phyloP scores from a whole-genome alignment of 208 protist genomes.

The Naegleria gruberi region DNA sequence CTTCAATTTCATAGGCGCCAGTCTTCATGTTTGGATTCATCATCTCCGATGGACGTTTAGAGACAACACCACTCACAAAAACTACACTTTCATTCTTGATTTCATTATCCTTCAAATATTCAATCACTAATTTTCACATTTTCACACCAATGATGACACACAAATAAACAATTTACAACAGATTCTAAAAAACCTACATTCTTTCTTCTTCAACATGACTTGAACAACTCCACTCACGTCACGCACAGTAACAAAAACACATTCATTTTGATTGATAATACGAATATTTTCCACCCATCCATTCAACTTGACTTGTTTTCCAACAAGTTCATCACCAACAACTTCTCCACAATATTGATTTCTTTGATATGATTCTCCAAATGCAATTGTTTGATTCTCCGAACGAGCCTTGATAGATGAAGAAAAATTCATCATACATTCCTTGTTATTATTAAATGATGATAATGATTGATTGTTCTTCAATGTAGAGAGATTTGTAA shows the following conservation, averaged over 20 bases:
- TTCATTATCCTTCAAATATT: neutral
- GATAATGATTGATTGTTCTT: too few species aligned
- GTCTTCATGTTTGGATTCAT: neutral
- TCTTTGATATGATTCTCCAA: slow-evolving; percentile 13
- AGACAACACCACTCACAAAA: neutral
- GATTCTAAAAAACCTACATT: neutral
- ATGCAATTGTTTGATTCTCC: too few species aligned
- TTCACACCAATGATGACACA: too few species aligned
- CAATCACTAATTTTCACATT: neutral
- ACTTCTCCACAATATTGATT: slow-evolving; percentile 1
- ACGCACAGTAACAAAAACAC: slow-evolving; percentile 2
- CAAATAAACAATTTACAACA: too few species aligned
- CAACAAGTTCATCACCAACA: neutral
- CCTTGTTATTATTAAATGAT: too few species aligned
- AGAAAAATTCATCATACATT: too few species aligned
- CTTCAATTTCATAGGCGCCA: neutral
- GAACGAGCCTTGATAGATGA: too few species aligned
- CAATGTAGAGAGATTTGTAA: too few species aligned
- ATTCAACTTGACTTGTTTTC: neutral
- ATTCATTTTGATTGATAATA: neutral
- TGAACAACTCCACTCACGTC: neutral
- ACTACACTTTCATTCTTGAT: slow-evolving; percentile 1
- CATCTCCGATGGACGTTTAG: neutral
- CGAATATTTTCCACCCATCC: slow-evolving; percentile 20
- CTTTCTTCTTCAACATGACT: neutral